Evolutionary conservation across 441 rosid genomes (phyloP), one percentile per base, ranked within the genome.

Genomic region (Populus hybrid): DNA sequence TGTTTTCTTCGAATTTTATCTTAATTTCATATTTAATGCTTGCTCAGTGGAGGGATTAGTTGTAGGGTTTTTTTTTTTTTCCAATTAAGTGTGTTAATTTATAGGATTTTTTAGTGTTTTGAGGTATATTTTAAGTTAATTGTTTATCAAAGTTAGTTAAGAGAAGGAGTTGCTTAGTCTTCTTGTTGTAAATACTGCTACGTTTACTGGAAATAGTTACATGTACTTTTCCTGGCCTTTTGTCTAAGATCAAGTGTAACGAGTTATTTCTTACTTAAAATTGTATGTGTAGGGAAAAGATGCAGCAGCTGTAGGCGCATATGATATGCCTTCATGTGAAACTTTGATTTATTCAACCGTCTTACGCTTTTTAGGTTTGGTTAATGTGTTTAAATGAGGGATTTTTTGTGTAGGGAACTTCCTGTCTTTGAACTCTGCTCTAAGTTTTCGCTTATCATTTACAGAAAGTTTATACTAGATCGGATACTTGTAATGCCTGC

Each of bases 391-490:
- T 21, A 65, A 0, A 7, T 65, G 26, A 3, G 11, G 26, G 11
- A 3, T 65, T 12, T 78, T 73, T 78, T 12, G 32, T 12, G 65
- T 83, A 95, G 99, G 97, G 93, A 24, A 24, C 38, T 36, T 30
- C n/a, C 11, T 26, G 1, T 57, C 10, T 68, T n/a, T 68, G 42
- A 36, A 53, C 57, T 67, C n/a, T 65, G 26, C 61, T 78, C 42
- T 78, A 69, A 88, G 89, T 80, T 89, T 91, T 81, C 80, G 86
- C 85, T 91, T 84, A 82, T 89, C 90, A 66, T 86, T 91, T 68
- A 87, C 89, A 79, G 82, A 21, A 20, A 4, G 66, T 61, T 16
- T 16, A 61, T 16, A 12, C 24, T 66, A 18, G 18, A 2, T 74
- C 8, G 24, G 30, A 26, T 72, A n/a, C 65, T 28, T 26, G 8